Conservation (phyloP, 257 asterid genomes). For the Pogostemon cablin region DNA sequence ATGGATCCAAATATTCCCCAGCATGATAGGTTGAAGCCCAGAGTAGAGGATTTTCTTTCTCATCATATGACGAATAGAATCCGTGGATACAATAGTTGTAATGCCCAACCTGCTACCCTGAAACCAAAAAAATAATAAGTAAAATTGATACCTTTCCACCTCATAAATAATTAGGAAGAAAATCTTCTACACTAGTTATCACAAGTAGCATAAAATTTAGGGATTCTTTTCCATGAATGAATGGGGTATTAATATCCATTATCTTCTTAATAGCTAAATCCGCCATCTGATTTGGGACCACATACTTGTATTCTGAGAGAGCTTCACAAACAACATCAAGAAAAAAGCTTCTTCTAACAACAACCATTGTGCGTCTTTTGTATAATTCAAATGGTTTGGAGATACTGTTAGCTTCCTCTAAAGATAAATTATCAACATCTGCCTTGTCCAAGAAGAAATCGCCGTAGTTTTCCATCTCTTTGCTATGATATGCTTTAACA, state of each 20-base stretch:
- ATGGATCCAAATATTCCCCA: slow-evolving; percentile 86
- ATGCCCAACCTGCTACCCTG: slow-evolving; percentile 96
- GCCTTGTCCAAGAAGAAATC: slow-evolving; percentile 44
- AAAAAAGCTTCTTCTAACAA: slow-evolving; percentile 63
- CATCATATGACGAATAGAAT: slow-evolving; percentile 96
- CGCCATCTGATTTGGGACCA: slow-evolving; percentile 87
- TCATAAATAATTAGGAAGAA: background rate
- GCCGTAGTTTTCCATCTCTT: slow-evolving; percentile 40
- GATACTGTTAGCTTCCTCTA: slow-evolving; percentile 46
- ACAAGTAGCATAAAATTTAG: background rate
- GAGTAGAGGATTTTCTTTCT: slow-evolving; percentile 80
- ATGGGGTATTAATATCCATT: too few relatives aligned
- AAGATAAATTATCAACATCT: slow-evolving; percentile 31
- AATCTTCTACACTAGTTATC: slow-evolving; percentile 7
- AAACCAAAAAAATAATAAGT: slow-evolving; percentile 20
- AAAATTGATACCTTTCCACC: background rate
- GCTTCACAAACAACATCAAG: slow-evolving; percentile 78
- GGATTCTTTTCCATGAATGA: background rate
- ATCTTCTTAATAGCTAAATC: background rate
- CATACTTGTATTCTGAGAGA: slow-evolving; percentile 85
- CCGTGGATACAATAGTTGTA: slow-evolving; percentile 88
- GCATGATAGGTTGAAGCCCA: slow-evolving; percentile 99
- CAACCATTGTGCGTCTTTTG: slow-evolving; percentile 81
- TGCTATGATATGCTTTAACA: slow-evolving; percentile 41
- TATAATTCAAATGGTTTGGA: slow-evolving; percentile 75